Conservation (phyloP, 495 filamentous ascomycete species). For the Hyaloscypha bicolor region DNA sequence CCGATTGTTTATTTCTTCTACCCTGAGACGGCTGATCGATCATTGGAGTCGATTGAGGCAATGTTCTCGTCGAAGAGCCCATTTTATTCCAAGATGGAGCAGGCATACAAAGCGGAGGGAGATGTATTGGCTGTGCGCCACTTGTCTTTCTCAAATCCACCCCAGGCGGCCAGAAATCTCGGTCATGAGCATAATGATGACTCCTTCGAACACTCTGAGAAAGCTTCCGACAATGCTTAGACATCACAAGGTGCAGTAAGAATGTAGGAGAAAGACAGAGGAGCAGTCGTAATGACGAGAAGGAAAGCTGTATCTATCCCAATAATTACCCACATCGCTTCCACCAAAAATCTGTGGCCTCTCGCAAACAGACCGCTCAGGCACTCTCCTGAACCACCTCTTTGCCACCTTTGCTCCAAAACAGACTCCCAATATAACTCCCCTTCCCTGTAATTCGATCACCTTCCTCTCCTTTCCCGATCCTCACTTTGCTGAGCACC, state of each 20-base stretch:
- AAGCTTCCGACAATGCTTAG: neutral
- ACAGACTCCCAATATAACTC: slow-evolving; percentile 6
- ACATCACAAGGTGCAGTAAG: neutral
- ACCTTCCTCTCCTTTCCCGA: slow-evolving; percentile 14
- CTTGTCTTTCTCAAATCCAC: neutral
- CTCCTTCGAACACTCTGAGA: neutral
- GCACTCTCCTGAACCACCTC: neutral
- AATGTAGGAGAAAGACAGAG: neutral
- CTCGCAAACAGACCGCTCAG: too few species aligned
- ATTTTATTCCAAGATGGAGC: slow-evolving; percentile 9
- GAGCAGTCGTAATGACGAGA: neutral
- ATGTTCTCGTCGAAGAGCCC: slow-evolving; percentile 17
- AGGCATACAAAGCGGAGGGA: slow-evolving; percentile 9
- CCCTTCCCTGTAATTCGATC: slow-evolving; percentile 12
- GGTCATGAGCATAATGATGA: neutral
- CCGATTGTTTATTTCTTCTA: slow-evolving; percentile 39
- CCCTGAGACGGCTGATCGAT: slow-evolving; percentile 36
- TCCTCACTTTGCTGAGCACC: slow-evolving; percentile 13
- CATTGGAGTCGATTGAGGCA: slow-evolving; percentile 36
- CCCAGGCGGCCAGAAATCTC: neutral
- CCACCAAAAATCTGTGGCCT: too few species aligned
- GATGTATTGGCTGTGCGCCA: neutral
- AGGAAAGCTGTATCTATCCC: neutral
- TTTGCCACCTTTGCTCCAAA: slow-evolving; percentile 4
- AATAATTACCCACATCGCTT: too few species aligned